A percentile compares a stretch with the other conserved stretches of the same genome.
These are phyloP conservation scores for Volvox africanus DNA, from an alignment of 139 green algal genomes.

Conservation along the genomic window DNA sequence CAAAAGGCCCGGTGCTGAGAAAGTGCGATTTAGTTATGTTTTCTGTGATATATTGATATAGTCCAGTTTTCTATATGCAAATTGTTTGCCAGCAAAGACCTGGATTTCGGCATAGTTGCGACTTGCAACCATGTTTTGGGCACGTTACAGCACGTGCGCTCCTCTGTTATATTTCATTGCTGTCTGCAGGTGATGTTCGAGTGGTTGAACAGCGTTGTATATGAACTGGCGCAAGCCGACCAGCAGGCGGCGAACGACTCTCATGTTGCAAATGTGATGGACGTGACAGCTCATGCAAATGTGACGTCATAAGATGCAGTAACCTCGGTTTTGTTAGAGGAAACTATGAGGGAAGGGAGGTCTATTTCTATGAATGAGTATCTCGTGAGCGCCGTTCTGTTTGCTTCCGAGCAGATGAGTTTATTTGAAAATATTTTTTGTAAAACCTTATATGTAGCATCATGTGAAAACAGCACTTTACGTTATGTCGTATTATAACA, in stretches of 20 bases:
- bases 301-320: not conserved
- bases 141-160: not conserved
- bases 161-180: not conserved
- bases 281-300: not conserved
- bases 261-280: not conserved
- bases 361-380: not conserved
- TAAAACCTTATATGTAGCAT: too few relatives aligned
- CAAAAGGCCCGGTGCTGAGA: not conserved
- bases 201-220: slow-evolving; percentile 35
- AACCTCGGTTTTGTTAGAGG: not conserved
- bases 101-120: not conserved
- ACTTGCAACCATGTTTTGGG: not conserved
- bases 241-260: not conserved
- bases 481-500: too few relatives aligned
- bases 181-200: slow-evolving; percentile 49
- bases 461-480: too few relatives aligned
- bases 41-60: not conserved
- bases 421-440: too few relatives aligned
- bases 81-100: not conserved
- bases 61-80: too few relatives aligned
- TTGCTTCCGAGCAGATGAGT: too few relatives aligned
- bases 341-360: not conserved
- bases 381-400: too few relatives aligned
- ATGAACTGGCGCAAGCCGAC: not conserved
- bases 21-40: not conserved